phyloP scores from a whole-genome alignment of 345 rosid species.

The Salix udensis region DNA sequence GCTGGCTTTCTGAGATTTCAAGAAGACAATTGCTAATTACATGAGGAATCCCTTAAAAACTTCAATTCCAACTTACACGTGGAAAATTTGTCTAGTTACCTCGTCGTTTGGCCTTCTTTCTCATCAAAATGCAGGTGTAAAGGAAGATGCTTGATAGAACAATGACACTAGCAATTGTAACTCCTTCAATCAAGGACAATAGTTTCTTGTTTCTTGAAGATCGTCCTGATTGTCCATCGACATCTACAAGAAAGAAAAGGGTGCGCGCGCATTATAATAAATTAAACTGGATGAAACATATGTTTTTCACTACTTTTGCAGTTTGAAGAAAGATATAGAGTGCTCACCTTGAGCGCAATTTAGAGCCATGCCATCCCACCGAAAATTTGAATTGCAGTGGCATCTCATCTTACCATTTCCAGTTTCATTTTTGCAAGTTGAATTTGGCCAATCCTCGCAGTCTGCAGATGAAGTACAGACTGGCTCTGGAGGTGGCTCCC shows the following conservation, averaged over 20 bases:
- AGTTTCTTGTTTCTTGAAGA: not conserved
- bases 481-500: conserved; percentile 55
- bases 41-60: too few relatives aligned
- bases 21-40: too few relatives aligned
- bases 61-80: too few relatives aligned
- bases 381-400: conserved; percentile 38
- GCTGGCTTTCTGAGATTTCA: too few relatives aligned
- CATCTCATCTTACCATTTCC: conserved; percentile 38
- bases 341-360: conserved; percentile 47
- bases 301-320: not conserved
- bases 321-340: not conserved
- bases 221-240: not conserved
- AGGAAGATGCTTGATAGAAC: conserved; percentile 5
- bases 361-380: conserved; percentile 43
- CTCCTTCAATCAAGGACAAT: conserved; percentile 14
- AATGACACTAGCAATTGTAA: conserved; percentile 1
- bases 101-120: conserved; percentile 5
- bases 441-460: conserved; percentile 57
- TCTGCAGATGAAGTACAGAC: conserved; percentile 40
- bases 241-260: not conserved
- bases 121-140: conserved; percentile 5
- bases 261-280: not conserved
- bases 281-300: not conserved
- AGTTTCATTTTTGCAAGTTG: conserved; percentile 28
- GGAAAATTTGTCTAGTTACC: conserved; percentile 11